phyloP scores from a whole-genome alignment of 306 rosid species.

The Prunus fruticosa region DNA sequence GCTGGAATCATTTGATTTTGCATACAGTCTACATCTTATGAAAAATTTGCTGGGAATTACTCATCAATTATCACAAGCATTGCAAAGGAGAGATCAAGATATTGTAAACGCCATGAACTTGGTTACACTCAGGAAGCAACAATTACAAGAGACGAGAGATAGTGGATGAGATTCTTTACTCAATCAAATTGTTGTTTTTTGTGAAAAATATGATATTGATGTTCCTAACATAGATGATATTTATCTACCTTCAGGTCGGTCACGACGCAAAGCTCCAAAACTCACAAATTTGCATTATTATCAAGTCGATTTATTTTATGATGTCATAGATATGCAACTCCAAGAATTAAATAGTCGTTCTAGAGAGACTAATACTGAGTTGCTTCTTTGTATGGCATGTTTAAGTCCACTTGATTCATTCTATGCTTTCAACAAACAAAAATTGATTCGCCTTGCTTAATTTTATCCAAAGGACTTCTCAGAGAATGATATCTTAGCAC shows the following conservation, averaged over 20 bases:
- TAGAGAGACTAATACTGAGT: background rate
- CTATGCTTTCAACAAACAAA: background rate
- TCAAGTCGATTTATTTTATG: background rate
- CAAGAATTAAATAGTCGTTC: slow-evolving; percentile 4
- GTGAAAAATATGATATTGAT: background rate
- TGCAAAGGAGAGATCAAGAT: no score
- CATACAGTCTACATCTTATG: no score
- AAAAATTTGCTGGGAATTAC: no score
- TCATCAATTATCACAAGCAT: no score
- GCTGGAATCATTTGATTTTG: no score
- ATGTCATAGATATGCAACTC: slow-evolving; percentile 20
- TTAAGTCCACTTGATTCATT: slow-evolving; percentile 1
- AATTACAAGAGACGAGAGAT: slow-evolving; percentile 5
- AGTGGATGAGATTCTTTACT: background rate
- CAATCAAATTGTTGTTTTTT: background rate
- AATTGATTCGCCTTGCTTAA: background rate
- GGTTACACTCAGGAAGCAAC: background rate
- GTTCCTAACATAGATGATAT: background rate
- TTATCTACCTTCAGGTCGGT: background rate
- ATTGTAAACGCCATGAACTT: no score
- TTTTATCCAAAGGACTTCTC: background rate
- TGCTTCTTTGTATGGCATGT: slow-evolving; percentile 4
- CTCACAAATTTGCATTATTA: background rate
- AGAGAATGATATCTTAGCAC: background rate
- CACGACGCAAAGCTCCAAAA: background rate